A percentile compares a stretch with the other conserved stretches of the same genome.
Evolutionary conservation across 371 early-diverging fungal genomes (phyloP).

Genomic region (Lichtheimia ramosa): DNA sequence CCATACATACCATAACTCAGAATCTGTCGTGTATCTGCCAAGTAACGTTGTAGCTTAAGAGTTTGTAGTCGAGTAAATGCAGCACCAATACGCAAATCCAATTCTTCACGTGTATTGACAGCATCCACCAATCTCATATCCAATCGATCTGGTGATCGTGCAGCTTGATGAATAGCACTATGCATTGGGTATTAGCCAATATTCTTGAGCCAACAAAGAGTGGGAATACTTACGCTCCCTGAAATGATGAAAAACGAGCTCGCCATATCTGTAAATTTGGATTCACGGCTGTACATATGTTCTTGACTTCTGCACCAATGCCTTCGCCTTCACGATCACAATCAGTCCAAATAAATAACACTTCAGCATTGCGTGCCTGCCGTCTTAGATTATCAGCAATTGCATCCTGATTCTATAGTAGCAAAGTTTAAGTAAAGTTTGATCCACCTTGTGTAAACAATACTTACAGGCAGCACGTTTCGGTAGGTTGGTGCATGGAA

Average conservation of each 20-base stretch:
- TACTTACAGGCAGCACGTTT: background rate
- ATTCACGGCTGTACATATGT: constrained; percentile 69
- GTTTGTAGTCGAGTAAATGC: constrained; percentile 98
- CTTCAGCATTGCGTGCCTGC: constrained; percentile 62
- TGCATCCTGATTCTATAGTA: constrained; percentile 9
- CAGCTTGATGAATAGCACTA: constrained; percentile 70
- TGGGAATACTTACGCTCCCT: constrained; percentile 43
- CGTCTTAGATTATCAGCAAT: constrained; percentile 53
- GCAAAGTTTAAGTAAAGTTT: background rate
- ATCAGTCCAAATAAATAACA: constrained; percentile 99
- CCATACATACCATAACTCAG: constrained; percentile 84
- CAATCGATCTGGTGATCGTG: constrained; percentile 68
- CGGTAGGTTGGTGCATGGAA: constrained; percentile 51
- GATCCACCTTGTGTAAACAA: background rate
- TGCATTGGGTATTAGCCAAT: background rate
- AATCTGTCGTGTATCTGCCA: constrained; percentile 54
- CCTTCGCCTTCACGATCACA: constrained; percentile 99
- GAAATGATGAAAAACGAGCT: constrained; percentile 85
- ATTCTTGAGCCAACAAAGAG: background rate
- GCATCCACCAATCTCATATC: constrained; percentile 84
- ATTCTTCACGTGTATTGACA: constrained; percentile 88
- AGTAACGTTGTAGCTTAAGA: constrained; percentile 53
- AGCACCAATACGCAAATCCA: constrained; percentile 98
- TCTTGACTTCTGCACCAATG: constrained; percentile 89
- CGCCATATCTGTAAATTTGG: constrained; percentile 67